These are phyloP conservation scores for Podospora sp. DNA, from an alignment of 495 filamentous ascomycete genomes.

Conservation along the genomic window DNA sequence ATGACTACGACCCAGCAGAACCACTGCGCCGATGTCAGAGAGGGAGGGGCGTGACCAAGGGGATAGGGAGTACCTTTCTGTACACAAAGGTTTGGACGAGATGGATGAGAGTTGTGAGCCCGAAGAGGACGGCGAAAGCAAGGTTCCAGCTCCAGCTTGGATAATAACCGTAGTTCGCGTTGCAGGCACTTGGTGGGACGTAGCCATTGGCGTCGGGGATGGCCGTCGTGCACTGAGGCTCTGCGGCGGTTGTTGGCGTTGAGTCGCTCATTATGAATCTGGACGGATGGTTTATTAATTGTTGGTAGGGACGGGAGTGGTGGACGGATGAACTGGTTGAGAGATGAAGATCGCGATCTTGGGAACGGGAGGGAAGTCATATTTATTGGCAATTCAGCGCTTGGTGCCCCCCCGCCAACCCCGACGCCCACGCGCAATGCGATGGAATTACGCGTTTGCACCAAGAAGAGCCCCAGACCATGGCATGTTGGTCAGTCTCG, in stretches of 20 bases:
- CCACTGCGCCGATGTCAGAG: constrained; percentile 32
- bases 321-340: not conserved
- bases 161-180: constrained; percentile 38
- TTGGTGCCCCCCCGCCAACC: not conserved
- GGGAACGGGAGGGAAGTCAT: not conserved
- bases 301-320: too few species aligned
- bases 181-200: constrained; percentile 36
- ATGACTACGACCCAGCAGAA: constrained; percentile 55
- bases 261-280: not conserved
- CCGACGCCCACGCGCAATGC: not conserved
- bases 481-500: not conserved
- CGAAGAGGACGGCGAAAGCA: constrained; percentile 37
- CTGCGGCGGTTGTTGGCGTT: not conserved
- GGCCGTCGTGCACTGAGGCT: constrained; percentile 22
- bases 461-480: not conserved
- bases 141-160: constrained; percentile 29
- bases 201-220: constrained; percentile 36
- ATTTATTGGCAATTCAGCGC: not conserved
- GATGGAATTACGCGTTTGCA: not conserved
- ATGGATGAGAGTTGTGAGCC: constrained; percentile 38
- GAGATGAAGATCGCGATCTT: not conserved
- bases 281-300: too few species aligned
- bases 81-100: constrained; percentile 37
- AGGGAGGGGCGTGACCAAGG: not conserved
- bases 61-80: constrained; percentile 21